Evolutionary conservation across 2,329 filamentous ascomycete species (phyloP), one percentile per base, ranked within the genome.

Genomic region (Fusarium dlaminii): DNA sequence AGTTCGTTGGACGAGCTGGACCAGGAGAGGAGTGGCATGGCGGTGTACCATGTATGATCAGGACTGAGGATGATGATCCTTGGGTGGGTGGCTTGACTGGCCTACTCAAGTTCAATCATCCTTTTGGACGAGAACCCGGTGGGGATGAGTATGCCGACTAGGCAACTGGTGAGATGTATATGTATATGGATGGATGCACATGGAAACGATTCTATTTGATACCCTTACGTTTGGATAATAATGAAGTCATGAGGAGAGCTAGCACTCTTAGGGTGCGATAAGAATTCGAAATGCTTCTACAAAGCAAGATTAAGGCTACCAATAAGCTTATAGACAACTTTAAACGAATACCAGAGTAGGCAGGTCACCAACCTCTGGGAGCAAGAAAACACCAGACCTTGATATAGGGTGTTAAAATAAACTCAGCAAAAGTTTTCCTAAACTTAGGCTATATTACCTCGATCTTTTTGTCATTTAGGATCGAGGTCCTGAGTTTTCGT

Each of bases 61-160:
- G 95, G 51, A 83, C 85, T 5, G 89, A 91, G 72, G 89, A 92
- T 51, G 94, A 98, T 78, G 96, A 98, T 82, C 94, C 96, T 24
- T 99, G 96, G 96, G 96, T 99, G 6, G 96, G 96, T 2, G 96
- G 96, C 0, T 83, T 99, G 79, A 99, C 98, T 80, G 94, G 94
- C 15, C 81, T 98, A 79, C 84, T 99, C 76, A 99, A 99, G 85
- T 99, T 98, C 81, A 99, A 99, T 82, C 94, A 98, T 84, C 95
- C 96, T 0, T 98, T 98, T 86, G 96, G 96, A 34, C 75, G 82
- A 67, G 82, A 82, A 36, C 77, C 80, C 27, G 70, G 75, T 4
- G 80, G 75, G 8, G 80, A 82, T 52, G 80, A 82, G 32, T 77
- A 70, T 49, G 45, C 62, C 8, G 78, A 80, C 51, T 81, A 77